phyloP scores from a whole-genome alignment of 805 yeast species.

The Saccharomycopsis sp. region DNA sequence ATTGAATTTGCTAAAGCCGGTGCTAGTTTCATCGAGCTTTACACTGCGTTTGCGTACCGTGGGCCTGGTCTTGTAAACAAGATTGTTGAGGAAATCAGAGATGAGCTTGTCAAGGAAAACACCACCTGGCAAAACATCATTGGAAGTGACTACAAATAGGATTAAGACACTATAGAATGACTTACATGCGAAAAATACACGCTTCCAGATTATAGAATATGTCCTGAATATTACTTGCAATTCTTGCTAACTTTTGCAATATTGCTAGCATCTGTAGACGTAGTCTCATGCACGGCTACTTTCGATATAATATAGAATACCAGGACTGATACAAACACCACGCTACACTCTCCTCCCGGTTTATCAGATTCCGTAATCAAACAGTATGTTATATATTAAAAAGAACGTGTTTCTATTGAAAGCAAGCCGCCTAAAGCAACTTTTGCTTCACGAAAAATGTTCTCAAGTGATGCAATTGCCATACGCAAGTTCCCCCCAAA shows the following conservation, averaged over 20 bases:
- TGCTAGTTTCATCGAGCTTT: conserved; percentile 80
- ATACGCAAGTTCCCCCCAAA: conserved; percentile 58
- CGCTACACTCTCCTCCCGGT: too few relatives aligned
- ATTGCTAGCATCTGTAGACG: too few relatives aligned
- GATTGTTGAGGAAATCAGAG: conserved; percentile 51
- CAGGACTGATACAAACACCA: background rate
- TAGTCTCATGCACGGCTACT: too few relatives aligned
- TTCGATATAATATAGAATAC: too few relatives aligned
- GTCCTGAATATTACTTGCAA: too few relatives aligned
- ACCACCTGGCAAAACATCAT: conserved; percentile 79
- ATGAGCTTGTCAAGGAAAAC: conserved; percentile 61
- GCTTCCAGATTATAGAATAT: too few relatives aligned
- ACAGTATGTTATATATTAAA: background rate
- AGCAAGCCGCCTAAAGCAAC: conserved; percentile 37
- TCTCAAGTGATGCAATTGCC: conserved; percentile 70
- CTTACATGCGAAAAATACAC: too few relatives aligned
- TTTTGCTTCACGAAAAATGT: conserved; percentile 76
- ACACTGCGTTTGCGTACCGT: conserved; percentile 85
- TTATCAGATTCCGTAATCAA: too few relatives aligned
- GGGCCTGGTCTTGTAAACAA: conserved; percentile 79
- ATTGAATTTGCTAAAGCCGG: conserved; percentile 91
- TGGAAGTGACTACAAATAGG: conserved; percentile 47
- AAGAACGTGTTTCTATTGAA: background rate
- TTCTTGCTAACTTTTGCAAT: too few relatives aligned
- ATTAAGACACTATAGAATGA: too few relatives aligned